These are phyloP conservation scores for Zalerion maritima DNA, from an alignment of 495 filamentous ascomycete species.

Conservation along the genomic window DNA sequence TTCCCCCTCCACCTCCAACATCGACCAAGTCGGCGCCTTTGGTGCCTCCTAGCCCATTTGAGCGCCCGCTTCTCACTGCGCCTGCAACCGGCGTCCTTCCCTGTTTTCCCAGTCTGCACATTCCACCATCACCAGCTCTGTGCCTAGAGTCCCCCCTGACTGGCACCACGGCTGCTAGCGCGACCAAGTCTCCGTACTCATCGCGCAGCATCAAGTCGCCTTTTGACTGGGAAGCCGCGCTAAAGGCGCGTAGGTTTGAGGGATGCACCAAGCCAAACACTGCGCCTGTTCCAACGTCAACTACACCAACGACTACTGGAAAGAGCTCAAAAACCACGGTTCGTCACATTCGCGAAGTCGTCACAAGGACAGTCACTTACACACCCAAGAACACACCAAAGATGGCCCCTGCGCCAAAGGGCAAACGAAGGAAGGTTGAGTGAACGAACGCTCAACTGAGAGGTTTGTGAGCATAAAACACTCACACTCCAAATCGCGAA, in stretches of 20 bases:
- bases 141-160: slow-evolving; percentile 32
- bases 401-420: slow-evolving; percentile 59
- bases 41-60: slow-evolving; percentile 32
- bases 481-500: too few species aligned
- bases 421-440: slow-evolving; percentile 59
- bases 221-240: slow-evolving; percentile 46
- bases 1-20: slow-evolving; percentile 20
- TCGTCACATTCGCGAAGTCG: slow-evolving; percentile 49
- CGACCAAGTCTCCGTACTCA: slow-evolving; percentile 29
- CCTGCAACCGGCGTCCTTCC: slow-evolving; percentile 34
- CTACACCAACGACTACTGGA: slow-evolving; percentile 2
- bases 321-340: slow-evolving; percentile 35
- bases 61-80: too few species aligned
- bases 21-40: slow-evolving; percentile 29
- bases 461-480: too few species aligned
- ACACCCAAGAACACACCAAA: slow-evolving; percentile 50
- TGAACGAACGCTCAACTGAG: too few species aligned
- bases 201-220: slow-evolving; percentile 41
- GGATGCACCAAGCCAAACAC: slow-evolving; percentile 22
- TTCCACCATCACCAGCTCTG: slow-evolving; percentile 45
- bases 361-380: slow-evolving; percentile 65
- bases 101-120: slow-evolving; percentile 35
- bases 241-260: slow-evolving; percentile 33
- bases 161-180: slow-evolving; percentile 14
- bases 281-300: slow-evolving; percentile 3